A percentile compares a stretch with the other conserved stretches of the same genome.
phyloP scores from a whole-genome alignment of 176 grass and related monocot genomes.

The Melocanna baccifera region DNA sequence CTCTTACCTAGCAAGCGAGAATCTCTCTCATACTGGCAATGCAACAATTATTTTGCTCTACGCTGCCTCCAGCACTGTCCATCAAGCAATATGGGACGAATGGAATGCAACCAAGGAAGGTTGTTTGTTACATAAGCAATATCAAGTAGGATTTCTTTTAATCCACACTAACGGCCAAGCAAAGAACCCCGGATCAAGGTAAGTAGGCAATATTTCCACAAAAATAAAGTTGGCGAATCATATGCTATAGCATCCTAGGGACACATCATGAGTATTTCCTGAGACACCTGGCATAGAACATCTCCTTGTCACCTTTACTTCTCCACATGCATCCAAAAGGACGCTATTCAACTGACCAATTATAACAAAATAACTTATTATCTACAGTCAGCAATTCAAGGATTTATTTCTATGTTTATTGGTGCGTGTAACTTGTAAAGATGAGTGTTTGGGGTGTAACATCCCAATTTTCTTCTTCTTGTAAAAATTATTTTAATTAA shows the following conservation, averaged over 20 bases:
- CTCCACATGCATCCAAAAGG: background rate
- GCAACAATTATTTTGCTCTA: background rate
- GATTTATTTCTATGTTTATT: conserved; percentile 8
- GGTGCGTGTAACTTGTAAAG: background rate
- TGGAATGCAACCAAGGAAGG: background rate
- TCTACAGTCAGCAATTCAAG: background rate
- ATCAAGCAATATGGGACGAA: background rate
- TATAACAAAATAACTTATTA: background rate
- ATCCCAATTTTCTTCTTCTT: too few relatives aligned
- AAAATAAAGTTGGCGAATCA: background rate
- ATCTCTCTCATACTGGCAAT: background rate
- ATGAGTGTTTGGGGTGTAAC: background rate
- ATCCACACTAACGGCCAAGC: background rate
- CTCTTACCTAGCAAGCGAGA: background rate
- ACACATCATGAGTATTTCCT: background rate
- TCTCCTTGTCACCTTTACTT: background rate
- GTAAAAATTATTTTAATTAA: too few relatives aligned
- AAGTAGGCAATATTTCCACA: background rate
- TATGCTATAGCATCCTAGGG: background rate
- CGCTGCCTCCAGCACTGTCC: background rate
- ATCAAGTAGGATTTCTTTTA: background rate
- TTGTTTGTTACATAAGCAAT: background rate
- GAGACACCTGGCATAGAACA: background rate
- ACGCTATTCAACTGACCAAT: background rate
- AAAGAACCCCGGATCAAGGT: background rate